A percentile compares a stretch with the other conserved stretches of the same genome.
These are phyloP conservation scores for Mortierella sp. DNA, from an alignment of 371 early-diverging fungal species.

Conservation along the genomic window DNA sequence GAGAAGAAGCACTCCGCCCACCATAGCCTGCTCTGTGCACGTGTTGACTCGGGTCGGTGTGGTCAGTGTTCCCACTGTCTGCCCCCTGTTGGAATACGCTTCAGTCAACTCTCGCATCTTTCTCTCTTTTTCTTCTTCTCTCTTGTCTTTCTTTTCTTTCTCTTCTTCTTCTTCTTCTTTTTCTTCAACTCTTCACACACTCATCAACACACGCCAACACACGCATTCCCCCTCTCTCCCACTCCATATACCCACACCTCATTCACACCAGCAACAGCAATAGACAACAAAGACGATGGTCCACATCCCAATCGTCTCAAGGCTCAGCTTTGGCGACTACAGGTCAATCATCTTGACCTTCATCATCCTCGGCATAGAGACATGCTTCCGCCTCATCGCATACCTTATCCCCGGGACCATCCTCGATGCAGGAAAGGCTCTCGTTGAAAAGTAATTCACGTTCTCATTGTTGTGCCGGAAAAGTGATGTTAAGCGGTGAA, in stretches of 20 bases:
- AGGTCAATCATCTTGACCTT: conserved; percentile 71
- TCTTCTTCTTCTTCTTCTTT: neutral
- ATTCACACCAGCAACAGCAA: neutral
- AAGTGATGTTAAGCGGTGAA: neutral
- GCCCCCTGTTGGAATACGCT: neutral
- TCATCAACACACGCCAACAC: neutral
- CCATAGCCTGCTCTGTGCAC: too few relatives aligned
- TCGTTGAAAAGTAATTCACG: conserved; percentile 59
- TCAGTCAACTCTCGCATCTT: neutral
- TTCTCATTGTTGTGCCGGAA: neutral
- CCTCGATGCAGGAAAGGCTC: conserved; percentile 59
- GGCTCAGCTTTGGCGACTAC: conserved; percentile 65
- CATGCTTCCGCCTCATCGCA: conserved; percentile 74
- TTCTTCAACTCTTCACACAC: too few relatives aligned
- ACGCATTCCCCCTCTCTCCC: neutral
- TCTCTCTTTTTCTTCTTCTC: neutral
- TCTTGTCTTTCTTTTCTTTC: neutral
- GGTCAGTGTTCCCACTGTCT: too few relatives aligned
- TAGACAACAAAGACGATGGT: conserved; percentile 28
- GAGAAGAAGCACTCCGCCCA: too few relatives aligned
- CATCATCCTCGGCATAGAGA: conserved; percentile 76
- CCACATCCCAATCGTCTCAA: conserved; percentile 45
- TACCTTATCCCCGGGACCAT: conserved; percentile 71
- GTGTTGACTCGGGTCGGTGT: too few relatives aligned
- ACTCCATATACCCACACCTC: neutral